These are phyloP conservation scores for Termitomyces sp. DNA, from an alignment of 768 basidiomycete species.

Conservation along the genomic window DNA sequence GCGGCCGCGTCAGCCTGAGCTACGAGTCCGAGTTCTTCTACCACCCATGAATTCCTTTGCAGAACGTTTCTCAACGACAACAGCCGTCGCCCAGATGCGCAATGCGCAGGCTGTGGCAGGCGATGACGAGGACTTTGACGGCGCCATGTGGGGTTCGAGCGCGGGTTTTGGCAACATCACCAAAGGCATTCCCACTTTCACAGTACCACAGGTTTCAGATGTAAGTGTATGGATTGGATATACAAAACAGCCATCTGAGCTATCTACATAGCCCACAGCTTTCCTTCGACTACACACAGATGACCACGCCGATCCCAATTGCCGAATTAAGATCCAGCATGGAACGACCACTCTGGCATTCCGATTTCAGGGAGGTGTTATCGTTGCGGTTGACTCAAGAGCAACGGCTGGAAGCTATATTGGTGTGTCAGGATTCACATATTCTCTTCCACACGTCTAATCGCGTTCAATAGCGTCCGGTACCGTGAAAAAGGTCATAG, in stretches of 20 bases:
- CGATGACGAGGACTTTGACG: constrained; percentile 63
- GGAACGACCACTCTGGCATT: constrained; percentile 98
- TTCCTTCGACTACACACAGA: constrained; percentile 95
- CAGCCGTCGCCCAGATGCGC: constrained; percentile 44
- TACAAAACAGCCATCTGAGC: constrained; percentile 5
- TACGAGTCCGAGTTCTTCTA: constrained; percentile 12
- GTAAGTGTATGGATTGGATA: constrained; percentile 42
- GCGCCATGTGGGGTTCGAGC: constrained; percentile 77
- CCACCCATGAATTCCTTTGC: constrained; percentile 70
- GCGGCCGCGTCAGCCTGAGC: constrained; percentile 42
- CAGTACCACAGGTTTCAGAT: constrained; percentile 70
- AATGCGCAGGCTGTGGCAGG: constrained; percentile 45
- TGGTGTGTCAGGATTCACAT: constrained; percentile 48
- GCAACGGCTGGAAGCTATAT: constrained; percentile 97
- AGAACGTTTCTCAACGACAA: constrained; percentile 61
- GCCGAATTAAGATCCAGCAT: constrained; percentile 97
- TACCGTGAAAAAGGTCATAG: constrained; percentile 99
- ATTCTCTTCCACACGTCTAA: not conserved
- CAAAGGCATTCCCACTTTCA: constrained; percentile 70
- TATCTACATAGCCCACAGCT: constrained; percentile 64
- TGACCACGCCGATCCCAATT: constrained; percentile 90
- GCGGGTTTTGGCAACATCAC: constrained; percentile 79
- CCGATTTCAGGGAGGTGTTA: constrained; percentile 93
- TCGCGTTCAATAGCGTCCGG: constrained; percentile 66
- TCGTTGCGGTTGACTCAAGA: constrained; percentile 98